phyloP scores from a whole-genome alignment of 2,329 filamentous ascomycete genomes.

The Botrytis sinoallii region DNA sequence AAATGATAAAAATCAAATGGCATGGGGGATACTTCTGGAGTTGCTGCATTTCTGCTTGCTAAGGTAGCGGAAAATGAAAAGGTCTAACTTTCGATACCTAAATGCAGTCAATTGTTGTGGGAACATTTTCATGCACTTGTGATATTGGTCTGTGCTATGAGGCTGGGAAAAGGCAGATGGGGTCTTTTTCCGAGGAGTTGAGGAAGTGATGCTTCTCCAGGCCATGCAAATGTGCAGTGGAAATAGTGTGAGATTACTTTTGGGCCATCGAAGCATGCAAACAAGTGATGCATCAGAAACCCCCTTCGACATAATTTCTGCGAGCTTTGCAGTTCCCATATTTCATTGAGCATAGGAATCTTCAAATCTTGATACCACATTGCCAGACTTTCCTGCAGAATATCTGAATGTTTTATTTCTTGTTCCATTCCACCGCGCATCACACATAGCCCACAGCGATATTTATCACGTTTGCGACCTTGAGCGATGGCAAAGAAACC shows the following conservation, averaged over 20 bases:
- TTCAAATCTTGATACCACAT: slow-evolving; percentile 10
- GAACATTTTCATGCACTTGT: slow-evolving; percentile 16
- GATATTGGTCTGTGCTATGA: slow-evolving; percentile 18
- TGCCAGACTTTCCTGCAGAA: not conserved
- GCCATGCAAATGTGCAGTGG: not conserved
- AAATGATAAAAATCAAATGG: slow-evolving; percentile 34
- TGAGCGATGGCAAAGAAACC: not conserved
- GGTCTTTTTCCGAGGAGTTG: not conserved
- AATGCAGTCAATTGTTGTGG: slow-evolving; percentile 14
- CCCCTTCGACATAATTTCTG: slow-evolving; percentile 1
- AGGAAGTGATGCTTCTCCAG: not conserved
- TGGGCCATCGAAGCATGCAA: slow-evolving; percentile 6
- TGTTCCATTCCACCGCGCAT: not conserved
- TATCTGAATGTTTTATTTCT: not conserved
- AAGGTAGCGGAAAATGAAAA: slow-evolving; percentile 37
- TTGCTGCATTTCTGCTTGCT: slow-evolving; percentile 35
- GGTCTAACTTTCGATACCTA: slow-evolving; percentile 29
- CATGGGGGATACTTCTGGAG: slow-evolving; percentile 33
- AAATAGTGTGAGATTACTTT: not conserved
- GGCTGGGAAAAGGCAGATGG: not conserved
- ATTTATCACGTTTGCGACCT: not conserved
- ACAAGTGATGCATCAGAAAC: slow-evolving; percentile 13
- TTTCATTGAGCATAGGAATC: slow-evolving; percentile 10
- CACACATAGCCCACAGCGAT: not conserved
- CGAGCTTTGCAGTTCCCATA: slow-evolving; percentile 5